These are phyloP conservation scores for Puccinia polysora DNA, from an alignment of 1,284 basidiomycete species.

Conservation along the genomic window DNA sequence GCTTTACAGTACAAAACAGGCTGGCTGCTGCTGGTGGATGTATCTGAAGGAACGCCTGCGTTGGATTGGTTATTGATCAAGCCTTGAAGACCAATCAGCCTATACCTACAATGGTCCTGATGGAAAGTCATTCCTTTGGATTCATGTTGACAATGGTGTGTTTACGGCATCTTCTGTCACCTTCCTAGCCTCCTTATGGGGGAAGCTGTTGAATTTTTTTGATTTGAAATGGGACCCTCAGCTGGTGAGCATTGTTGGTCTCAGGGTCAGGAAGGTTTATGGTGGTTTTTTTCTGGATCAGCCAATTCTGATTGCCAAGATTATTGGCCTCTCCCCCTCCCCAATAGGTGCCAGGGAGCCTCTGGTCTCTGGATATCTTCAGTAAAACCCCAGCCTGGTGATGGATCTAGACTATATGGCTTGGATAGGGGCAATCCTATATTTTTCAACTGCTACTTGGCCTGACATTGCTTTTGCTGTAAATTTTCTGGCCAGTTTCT, in stretches of 20 bases:
- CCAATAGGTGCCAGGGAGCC: background rate
- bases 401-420: slow-evolving; percentile 3
- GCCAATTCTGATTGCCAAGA: background rate
- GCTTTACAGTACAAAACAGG: slow-evolving; percentile 20
- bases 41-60: background rate
- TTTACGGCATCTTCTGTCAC: background rate
- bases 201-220: background rate
- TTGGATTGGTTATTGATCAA: background rate
- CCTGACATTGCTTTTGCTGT: slow-evolving; percentile 10
- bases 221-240: slow-evolving; percentile 7
- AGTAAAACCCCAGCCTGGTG: background rate
- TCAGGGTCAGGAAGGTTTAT: background rate
- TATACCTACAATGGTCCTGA: background rate
- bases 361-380: background rate
- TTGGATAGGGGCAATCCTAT: background rate
- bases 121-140: background rate
- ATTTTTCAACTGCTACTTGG: background rate
- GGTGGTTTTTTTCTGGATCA: background rate
- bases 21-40: slow-evolving; percentile 15
- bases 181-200: background rate
- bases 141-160: slow-evolving; percentile 17
- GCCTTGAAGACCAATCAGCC: background rate
- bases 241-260: slow-evolving; percentile 8
- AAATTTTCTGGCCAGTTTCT: slow-evolving; percentile 4
- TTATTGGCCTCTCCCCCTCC: background rate